Conservation (phyloP, 2,329 filamentous ascomycete genomes). For the Colletotrichum liriopes region DNA sequence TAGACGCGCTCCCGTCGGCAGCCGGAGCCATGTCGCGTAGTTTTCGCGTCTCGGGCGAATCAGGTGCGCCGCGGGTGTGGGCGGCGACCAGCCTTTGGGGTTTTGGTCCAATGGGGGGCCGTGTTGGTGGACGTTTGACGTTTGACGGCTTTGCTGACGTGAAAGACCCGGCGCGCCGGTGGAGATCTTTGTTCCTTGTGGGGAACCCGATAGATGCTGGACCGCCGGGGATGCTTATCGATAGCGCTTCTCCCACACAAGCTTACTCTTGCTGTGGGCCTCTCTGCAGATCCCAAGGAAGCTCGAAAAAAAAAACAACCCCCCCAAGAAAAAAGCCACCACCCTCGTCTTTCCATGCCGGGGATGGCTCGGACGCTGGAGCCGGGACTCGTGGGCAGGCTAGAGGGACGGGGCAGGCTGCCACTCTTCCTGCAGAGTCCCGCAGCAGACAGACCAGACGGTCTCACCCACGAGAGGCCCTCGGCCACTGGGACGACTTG, state of each 20-base stretch:
- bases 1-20: conserved; percentile 22
- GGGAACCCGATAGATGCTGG: not conserved
- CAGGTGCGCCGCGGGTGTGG: not conserved
- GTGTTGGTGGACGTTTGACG: not conserved
- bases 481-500: conserved; percentile 34
- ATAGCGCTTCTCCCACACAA: conserved; percentile 40
- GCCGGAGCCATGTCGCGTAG: conserved; percentile 6
- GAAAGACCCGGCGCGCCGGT: conserved; percentile 5
- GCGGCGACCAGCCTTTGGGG: conserved; percentile 15
- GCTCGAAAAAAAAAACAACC: not conserved
- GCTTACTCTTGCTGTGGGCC: not conserved
- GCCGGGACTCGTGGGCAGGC: conserved; percentile 23
- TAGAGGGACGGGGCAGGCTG: conserved; percentile 1
- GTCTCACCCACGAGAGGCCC: conserved; percentile 31
- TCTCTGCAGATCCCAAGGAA: conserved; percentile 26
- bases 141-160: not conserved
- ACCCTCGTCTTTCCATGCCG: not conserved
- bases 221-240: conserved; percentile 25
- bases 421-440: conserved; percentile 10
- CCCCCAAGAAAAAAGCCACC: not conserved
- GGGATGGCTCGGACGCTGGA: conserved; percentile 23
- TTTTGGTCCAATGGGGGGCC: conserved; percentile 5
- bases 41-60: conserved; percentile 25
- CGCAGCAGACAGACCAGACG: conserved; percentile 26
- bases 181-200: conserved; percentile 16